phyloP scores from a whole-genome alignment of 352 stramenopile species.

The Thalassiosira mediterranea region DNA sequence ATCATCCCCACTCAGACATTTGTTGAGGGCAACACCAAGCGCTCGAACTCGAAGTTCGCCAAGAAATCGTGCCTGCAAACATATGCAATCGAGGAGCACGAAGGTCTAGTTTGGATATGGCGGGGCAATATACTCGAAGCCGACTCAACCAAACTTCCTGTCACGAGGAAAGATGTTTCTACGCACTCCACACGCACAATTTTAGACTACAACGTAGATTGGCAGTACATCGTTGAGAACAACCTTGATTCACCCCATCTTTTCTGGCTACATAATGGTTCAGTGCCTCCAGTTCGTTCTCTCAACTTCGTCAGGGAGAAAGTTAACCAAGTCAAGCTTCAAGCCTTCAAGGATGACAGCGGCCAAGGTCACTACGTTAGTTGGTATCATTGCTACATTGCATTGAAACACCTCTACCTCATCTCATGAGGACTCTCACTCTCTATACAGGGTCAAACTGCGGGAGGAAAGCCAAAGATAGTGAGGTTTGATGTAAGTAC shows the following conservation, averaged over 20 bases:
- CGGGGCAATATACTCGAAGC: constrained; percentile 48
- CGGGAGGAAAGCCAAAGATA: constrained; percentile 46
- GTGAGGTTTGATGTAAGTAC: constrained; percentile 55
- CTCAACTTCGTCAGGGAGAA: constrained; percentile 24
- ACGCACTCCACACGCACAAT: constrained; percentile 48
- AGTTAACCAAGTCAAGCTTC: constrained; percentile 24
- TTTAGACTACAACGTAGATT: constrained; percentile 45
- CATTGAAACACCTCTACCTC: too few species aligned
- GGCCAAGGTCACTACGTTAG: constrained; percentile 38
- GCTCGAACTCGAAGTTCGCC: background rate
- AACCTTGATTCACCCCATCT: constrained; percentile 63
- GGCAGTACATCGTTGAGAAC: constrained; percentile 53
- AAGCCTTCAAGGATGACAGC: constrained; percentile 39
- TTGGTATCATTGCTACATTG: too few species aligned
- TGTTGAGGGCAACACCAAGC: constrained; percentile 4
- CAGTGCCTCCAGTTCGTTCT: constrained; percentile 45
- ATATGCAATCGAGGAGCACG: constrained; percentile 33
- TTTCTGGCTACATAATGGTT: constrained; percentile 59
- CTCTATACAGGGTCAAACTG: too few species aligned
- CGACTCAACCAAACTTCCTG: constrained; percentile 38
- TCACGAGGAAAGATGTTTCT: constrained; percentile 41
- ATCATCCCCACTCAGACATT: constrained; percentile 51
- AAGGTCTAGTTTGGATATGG: constrained; percentile 56
- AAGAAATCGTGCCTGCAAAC: constrained; percentile 27
- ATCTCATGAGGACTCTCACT: too few species aligned